Evolutionary conservation across 2,329 filamentous ascomycete species (phyloP).

Genomic region (Xylaria sp.): DNA sequence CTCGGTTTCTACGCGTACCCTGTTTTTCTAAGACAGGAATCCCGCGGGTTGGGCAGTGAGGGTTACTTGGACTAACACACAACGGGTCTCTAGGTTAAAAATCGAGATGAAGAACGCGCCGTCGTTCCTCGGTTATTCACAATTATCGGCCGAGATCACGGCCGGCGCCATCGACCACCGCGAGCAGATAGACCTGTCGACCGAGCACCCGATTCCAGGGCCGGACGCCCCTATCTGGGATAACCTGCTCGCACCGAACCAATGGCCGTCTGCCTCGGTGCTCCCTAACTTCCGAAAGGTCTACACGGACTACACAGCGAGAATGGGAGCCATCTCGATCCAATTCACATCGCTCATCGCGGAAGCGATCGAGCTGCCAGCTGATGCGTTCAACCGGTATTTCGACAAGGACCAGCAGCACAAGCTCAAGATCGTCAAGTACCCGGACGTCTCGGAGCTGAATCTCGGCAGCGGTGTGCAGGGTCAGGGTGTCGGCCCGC

Average conservation of each 20-base stretch:
- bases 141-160: slow-evolving; percentile 75
- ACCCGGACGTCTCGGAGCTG: slow-evolving; percentile 76
- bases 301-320: slow-evolving; percentile 79
- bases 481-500: slow-evolving; percentile 76
- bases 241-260: slow-evolving; percentile 80
- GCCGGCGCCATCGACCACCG: slow-evolving; percentile 81
- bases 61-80: slow-evolving; percentile 12
- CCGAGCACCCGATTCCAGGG: slow-evolving; percentile 74
- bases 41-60: background rate
- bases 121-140: slow-evolving; percentile 77
- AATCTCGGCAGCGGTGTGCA: slow-evolving; percentile 55
- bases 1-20: too few species aligned
- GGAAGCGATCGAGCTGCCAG: slow-evolving; percentile 79
- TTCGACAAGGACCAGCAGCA: slow-evolving; percentile 81
- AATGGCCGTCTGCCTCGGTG: slow-evolving; percentile 76
- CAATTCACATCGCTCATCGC: slow-evolving; percentile 84
- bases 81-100: slow-evolving; percentile 58
- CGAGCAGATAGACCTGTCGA: slow-evolving; percentile 88
- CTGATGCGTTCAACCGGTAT: slow-evolving; percentile 78
- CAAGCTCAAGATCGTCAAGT: slow-evolving; percentile 91
- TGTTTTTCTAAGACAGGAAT: background rate
- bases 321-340: slow-evolving; percentile 78
- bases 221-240: slow-evolving; percentile 74
- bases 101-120: slow-evolving; percentile 80
- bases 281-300: slow-evolving; percentile 75